Evolutionary conservation across 768 basidiomycete genomes (phyloP).

Genomic region (Tricholoma hemisulphureum): DNA sequence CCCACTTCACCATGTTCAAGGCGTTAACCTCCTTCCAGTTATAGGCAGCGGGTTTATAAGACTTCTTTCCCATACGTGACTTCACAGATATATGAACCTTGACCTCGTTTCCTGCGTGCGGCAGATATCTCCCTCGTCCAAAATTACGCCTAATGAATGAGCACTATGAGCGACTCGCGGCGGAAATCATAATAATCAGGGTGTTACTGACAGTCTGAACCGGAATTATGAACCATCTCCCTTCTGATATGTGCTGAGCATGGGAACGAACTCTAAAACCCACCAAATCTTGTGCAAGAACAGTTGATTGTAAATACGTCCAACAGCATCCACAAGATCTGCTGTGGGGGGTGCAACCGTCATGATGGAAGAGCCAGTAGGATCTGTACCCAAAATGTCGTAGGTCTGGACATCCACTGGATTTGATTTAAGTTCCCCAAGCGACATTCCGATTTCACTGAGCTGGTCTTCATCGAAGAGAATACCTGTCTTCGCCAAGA

Average conservation of each 20-base stretch:
- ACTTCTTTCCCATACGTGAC: not conserved
- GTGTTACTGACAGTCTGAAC: not conserved
- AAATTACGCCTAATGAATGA: not conserved
- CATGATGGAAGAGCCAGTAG: too few species aligned
- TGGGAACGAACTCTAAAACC: slow-evolving; percentile 2
- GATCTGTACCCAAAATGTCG: too few species aligned
- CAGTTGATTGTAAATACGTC: not conserved
- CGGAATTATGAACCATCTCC: not conserved
- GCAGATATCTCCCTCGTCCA: slow-evolving; percentile 3
- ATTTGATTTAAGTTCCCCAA: too few species aligned
- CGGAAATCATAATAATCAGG: not conserved
- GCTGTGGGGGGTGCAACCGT: too few species aligned
- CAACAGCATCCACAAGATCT: too few species aligned
- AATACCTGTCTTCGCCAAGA: not conserved
- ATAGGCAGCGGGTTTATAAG: not conserved
- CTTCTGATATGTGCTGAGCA: not conserved
- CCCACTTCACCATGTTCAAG: not conserved
- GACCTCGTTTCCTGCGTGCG: not conserved
- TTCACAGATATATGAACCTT: not conserved
- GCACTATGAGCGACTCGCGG: not conserved
- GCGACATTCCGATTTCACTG: not conserved
- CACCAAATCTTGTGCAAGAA: not conserved
- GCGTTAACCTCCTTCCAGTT: not conserved
- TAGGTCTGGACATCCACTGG: too few species aligned
- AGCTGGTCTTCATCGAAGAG: not conserved